phyloP scores from a whole-genome alignment of 108 stramenopile species.

The Cyclotella baltica region DNA sequence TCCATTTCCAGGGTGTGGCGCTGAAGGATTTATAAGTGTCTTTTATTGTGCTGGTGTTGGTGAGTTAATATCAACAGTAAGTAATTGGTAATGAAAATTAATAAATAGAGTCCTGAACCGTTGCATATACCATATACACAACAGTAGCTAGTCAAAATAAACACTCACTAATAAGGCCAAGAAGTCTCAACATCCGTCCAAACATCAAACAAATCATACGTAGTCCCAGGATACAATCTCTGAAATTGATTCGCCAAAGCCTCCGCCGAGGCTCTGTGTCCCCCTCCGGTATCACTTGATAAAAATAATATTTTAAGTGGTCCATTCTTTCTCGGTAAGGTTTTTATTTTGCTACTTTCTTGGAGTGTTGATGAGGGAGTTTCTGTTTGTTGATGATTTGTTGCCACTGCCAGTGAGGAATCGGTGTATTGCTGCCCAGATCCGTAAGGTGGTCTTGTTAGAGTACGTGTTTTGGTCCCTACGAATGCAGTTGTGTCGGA shows the following conservation, averaged over 20 bases:
- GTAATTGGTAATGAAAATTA: conserved; percentile 6
- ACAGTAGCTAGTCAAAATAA: not conserved
- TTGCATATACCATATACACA: too few relatives aligned
- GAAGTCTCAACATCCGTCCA: conserved; percentile 74
- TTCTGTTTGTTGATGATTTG: conserved; percentile 24
- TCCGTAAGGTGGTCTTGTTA: not conserved
- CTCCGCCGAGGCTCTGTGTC: conserved; percentile 96
- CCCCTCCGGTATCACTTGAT: conserved; percentile 97
- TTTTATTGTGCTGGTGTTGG: conserved; percentile 60
- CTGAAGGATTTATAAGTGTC: conserved; percentile 85
- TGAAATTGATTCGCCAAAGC: conserved; percentile 91
- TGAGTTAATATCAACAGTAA: not conserved
- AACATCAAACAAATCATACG: conserved; percentile 90
- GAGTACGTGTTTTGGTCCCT: conserved; percentile 1
- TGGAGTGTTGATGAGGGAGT: too few relatives aligned
- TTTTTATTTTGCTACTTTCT: too few relatives aligned
- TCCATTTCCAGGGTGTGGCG: conserved; percentile 89
- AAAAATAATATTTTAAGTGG: conserved; percentile 91
- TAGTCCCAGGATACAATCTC: conserved; percentile 82
- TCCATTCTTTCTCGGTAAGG: conserved; percentile 5
- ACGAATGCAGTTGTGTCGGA: conserved; percentile 23
- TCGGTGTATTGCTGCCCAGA: not conserved
- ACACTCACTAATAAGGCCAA: conserved; percentile 51
- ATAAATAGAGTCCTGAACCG: too few relatives aligned
- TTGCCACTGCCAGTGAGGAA: conserved; percentile 30